phyloP scores from a whole-genome alignment of 73 alveolate species.

The Paramecium tetraurelia region DNA sequence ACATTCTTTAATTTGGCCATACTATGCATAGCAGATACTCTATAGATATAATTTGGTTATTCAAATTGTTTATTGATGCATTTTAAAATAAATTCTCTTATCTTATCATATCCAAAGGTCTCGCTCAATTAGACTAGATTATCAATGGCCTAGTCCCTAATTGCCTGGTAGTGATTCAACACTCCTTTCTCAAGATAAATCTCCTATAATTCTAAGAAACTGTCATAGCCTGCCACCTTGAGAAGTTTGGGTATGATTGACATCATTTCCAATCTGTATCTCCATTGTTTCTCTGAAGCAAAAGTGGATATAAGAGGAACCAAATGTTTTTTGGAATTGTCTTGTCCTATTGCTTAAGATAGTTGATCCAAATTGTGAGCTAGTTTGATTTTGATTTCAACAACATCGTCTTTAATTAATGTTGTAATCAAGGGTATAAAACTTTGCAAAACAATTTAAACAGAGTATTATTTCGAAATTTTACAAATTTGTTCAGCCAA shows the following conservation, averaged over 20 bases:
- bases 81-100: neutral
- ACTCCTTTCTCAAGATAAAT: conserved; percentile 42
- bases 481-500: conserved; percentile 55
- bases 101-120: conserved; percentile 41
- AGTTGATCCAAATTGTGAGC: conserved; percentile 45
- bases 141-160: conserved; percentile 45
- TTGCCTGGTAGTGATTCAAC: conserved; percentile 48
- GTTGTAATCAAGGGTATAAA: conserved; percentile 43
- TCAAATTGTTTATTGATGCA: neutral
- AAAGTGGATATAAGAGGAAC: conserved; percentile 40
- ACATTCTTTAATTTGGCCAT: neutral
- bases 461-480: conserved; percentile 25
- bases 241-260: conserved; percentile 54
- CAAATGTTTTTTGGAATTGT: conserved; percentile 42
- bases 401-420: conserved; percentile 50
- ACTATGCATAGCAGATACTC: conserved; percentile 56
- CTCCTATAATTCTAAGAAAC: conserved; percentile 29
- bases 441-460: conserved; percentile 18
- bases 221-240: conserved; percentile 31
- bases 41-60: conserved; percentile 39
- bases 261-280: conserved; percentile 58
- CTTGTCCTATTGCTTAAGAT: conserved; percentile 40
- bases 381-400: conserved; percentile 52
- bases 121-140: conserved; percentile 7
- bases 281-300: conserved; percentile 58